Evolutionary conservation across 768 basidiomycete species (phyloP).

Genomic region (Termitomyces sp.): DNA sequence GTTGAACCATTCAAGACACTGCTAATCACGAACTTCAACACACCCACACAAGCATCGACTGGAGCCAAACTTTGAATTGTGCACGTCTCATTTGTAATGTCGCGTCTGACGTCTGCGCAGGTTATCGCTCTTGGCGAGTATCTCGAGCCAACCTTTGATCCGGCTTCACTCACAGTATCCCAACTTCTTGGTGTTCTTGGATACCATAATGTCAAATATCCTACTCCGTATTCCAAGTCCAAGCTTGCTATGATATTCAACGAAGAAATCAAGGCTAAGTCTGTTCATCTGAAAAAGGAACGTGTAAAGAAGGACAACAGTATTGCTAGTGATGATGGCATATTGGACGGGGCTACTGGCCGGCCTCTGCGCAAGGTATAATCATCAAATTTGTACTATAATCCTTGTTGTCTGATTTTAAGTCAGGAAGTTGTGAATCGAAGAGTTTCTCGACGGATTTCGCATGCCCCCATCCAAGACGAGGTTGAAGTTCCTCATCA

Average conservation of each 20-base stretch:
- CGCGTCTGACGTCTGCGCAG: constrained; percentile 72
- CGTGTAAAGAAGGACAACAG: constrained; percentile 62
- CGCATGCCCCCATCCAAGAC: constrained; percentile 47
- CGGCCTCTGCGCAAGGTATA: constrained; percentile 34
- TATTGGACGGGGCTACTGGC: constrained; percentile 81
- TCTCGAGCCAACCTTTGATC: constrained; percentile 73
- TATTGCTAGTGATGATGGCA: constrained; percentile 75
- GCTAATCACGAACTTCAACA: too few relatives aligned
- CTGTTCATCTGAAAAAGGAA: constrained; percentile 55
- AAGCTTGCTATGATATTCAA: constrained; percentile 76
- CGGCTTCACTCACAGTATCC: constrained; percentile 67
- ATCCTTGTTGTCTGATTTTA: constrained; percentile 7
- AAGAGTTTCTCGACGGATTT: constrained; percentile 61
- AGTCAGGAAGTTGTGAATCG: constrained; percentile 26
- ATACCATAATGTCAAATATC: constrained; percentile 71
- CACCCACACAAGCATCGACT: too few relatives aligned
- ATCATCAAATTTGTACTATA: background rate
- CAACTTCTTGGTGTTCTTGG: constrained; percentile 74
- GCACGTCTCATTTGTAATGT: constrained; percentile 38
- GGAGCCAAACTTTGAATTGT: background rate
- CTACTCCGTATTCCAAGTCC: constrained; percentile 69
- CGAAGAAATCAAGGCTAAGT: constrained; percentile 62
- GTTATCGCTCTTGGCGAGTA: constrained; percentile 73
- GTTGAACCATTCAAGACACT: background rate
- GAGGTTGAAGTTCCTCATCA: constrained; percentile 49